Percentiles rank a stretch among this genome's conserved stretches.
phyloP scores from a whole-genome alignment of 1,139 yeast species.

The Debaryomyces nepalensis region DNA sequence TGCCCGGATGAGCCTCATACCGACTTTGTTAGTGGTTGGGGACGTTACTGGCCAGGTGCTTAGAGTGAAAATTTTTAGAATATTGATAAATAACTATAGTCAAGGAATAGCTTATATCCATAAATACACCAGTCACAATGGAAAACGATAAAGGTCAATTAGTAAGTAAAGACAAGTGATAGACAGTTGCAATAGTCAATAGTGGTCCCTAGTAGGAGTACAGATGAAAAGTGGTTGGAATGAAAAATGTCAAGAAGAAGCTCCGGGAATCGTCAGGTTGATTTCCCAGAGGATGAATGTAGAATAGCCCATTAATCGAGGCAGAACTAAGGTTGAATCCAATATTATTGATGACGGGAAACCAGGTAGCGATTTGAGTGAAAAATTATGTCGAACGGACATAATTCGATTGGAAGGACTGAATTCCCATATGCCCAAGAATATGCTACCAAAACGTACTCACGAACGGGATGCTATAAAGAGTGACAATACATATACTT shows the following conservation, averaged over 20 bases:
- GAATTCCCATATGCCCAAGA: not conserved
- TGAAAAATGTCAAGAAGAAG: no score
- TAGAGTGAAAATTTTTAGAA: constrained; percentile 26
- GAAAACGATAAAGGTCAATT: constrained; percentile 99
- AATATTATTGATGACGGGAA: no score
- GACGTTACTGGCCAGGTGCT: constrained; percentile 11
- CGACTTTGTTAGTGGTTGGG: constrained; percentile 14
- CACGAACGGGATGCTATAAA: not conserved
- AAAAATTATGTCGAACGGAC: constrained; percentile 2
- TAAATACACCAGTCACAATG: constrained; percentile 63
- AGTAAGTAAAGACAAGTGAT: constrained; percentile 61
- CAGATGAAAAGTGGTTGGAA: not conserved
- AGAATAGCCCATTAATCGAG: no score
- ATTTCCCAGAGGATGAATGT: no score
- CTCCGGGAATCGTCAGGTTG: no score
- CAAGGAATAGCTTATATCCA: constrained; percentile 18
- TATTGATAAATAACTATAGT: constrained; percentile 9
- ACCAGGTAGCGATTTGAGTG: no score
- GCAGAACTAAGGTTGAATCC: no score
- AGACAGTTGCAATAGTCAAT: constrained; percentile 1
- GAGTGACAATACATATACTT: no score
- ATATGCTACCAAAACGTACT: not conserved
- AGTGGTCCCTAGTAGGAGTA: not conserved
- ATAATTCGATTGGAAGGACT: not conserved
- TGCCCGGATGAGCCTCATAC: constrained; percentile 10